Evolutionary conservation across 2,329 filamentous ascomycete genomes (phyloP).

Genomic region (Xylariales sp.): DNA sequence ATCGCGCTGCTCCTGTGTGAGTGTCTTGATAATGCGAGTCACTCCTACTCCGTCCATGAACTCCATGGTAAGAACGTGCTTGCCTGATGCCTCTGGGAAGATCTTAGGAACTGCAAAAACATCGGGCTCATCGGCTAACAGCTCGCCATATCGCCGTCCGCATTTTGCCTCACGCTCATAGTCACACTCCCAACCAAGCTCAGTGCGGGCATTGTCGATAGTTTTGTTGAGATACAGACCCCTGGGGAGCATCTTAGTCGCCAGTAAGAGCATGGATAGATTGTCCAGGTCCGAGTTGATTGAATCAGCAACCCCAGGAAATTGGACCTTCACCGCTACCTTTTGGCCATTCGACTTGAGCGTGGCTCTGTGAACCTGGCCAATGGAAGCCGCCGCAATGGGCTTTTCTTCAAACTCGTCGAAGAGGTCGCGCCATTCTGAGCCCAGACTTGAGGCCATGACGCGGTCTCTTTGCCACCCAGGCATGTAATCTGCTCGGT

Average conservation of each 20-base stretch:
- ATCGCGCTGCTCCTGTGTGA: conserved; percentile 81
- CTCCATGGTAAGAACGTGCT: conserved; percentile 88
- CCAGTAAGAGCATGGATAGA: conserved; percentile 82
- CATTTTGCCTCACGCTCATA: conserved; percentile 86
- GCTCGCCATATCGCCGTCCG: conserved; percentile 67
- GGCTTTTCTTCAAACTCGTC: conserved; percentile 83
- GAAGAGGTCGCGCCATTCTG: conserved; percentile 81
- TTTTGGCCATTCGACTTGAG: conserved; percentile 68
- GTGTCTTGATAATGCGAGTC: conserved; percentile 69
- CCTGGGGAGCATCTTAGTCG: conserved; percentile 83
- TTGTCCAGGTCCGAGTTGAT: conserved; percentile 98
- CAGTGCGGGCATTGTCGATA: conserved; percentile 87
- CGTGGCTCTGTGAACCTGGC: conserved; percentile 86
- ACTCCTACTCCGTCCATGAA: conserved; percentile 84
- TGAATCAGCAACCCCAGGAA: conserved; percentile 90
- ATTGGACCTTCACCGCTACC: conserved; percentile 96
- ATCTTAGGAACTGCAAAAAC: conserved; percentile 78
- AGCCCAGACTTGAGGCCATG: conserved; percentile 70
- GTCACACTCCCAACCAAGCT: conserved; percentile 96
- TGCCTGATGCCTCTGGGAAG: conserved; percentile 73
- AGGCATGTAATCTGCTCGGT: conserved; percentile 97
- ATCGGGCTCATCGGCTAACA: conserved; percentile 70
- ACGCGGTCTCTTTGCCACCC: conserved; percentile 87
- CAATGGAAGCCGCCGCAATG: conserved; percentile 93
- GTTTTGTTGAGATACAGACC: conserved; percentile 95